Conservation (phyloP, 2,329 filamentous ascomycete species). For the Ilyonectria sp. region DNA sequence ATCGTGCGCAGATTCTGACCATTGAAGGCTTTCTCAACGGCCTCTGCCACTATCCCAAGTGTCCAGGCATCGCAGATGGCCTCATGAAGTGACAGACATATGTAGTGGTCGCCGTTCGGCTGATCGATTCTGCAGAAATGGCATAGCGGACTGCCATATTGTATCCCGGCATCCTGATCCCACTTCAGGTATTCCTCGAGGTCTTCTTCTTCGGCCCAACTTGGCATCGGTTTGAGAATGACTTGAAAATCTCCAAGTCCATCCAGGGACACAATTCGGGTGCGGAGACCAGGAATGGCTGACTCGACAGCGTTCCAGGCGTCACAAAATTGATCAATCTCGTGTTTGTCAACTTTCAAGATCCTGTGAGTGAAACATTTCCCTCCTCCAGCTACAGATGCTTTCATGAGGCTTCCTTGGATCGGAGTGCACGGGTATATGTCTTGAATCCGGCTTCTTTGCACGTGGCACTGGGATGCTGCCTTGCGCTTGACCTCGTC, state of each 20-base stretch:
- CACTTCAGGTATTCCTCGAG: conserved; percentile 14
- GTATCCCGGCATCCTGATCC: conserved; percentile 11
- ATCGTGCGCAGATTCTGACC: background rate
- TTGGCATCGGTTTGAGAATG: conserved; percentile 10
- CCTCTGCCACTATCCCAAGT: conserved; percentile 11
- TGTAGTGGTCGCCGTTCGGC: conserved; percentile 8
- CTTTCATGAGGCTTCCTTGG: conserved; percentile 12
- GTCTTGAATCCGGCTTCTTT: conserved; percentile 7
- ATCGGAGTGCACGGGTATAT: conserved; percentile 12
- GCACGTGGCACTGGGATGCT: conserved; percentile 11
- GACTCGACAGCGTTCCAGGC: conserved; percentile 10
- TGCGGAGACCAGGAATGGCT: conserved; percentile 10
- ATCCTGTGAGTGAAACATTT: conserved; percentile 15
- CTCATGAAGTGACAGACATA: conserved; percentile 14
- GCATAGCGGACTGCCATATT: conserved; percentile 12
- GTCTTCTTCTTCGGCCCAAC: conserved; percentile 15
- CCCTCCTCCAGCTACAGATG: conserved; percentile 3
- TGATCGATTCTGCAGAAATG: conserved; percentile 15
- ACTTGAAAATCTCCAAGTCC: conserved; percentile 12
- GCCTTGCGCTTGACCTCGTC: conserved; percentile 7
- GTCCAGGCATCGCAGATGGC: conserved; percentile 9
- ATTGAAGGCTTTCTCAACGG: conserved; percentile 4
- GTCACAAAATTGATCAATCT: conserved; percentile 14
- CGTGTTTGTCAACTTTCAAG: conserved; percentile 12
- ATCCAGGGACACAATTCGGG: conserved; percentile 13